Percentiles rank a stretch among this genome's conserved stretches.
These are phyloP conservation scores for Metschnikowia lunata DNA, from an alignment of 805 yeast genomes.

Conservation along the genomic window DNA sequence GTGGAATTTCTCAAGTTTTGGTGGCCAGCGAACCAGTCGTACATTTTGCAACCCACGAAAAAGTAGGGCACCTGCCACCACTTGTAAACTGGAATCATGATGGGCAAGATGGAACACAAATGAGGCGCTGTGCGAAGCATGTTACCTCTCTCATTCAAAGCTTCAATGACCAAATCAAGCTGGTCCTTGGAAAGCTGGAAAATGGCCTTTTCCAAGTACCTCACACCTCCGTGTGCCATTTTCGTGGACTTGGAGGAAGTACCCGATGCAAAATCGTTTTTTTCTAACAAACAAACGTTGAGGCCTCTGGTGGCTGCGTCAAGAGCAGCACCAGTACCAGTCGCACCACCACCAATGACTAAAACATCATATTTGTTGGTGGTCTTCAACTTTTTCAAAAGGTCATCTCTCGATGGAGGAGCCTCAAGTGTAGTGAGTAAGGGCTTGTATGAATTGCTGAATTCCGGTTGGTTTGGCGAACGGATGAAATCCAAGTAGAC, in stretches of 20 bases:
- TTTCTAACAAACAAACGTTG: constrained; percentile 82
- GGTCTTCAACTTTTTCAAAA: constrained; percentile 34
- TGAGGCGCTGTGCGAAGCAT: constrained; percentile 91
- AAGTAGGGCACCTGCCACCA: constrained; percentile 96
- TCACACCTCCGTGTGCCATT: constrained; percentile 96
- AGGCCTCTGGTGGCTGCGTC: constrained; percentile 91
- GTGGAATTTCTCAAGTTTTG: constrained; percentile 81
- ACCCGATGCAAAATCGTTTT: constrained; percentile 86
- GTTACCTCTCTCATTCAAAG: constrained; percentile 80
- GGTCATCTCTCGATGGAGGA: constrained; percentile 55
- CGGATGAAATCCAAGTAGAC: constrained; percentile 39
- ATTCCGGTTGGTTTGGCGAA: constrained; percentile 27
- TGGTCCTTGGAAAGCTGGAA: constrained; percentile 90
- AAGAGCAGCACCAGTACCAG: constrained; percentile 89
- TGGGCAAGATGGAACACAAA: constrained; percentile 78
- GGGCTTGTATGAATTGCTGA: constrained; percentile 35
- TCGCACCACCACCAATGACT: constrained; percentile 94
- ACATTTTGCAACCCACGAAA: constrained; percentile 85
- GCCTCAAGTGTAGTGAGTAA: constrained; percentile 40
- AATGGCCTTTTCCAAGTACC: constrained; percentile 91
- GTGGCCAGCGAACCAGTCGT: constrained; percentile 87
- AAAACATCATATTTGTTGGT: constrained; percentile 67
- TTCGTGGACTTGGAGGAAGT: constrained; percentile 93
- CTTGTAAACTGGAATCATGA: constrained; percentile 91
- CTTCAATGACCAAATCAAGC: constrained; percentile 83